Percentiles rank a stretch among this genome's conserved stretches.
These are phyloP conservation scores for Zoysia pacifica DNA, from an alignment of 176 grass and related monocot genomes.

Conservation along the genomic window DNA sequence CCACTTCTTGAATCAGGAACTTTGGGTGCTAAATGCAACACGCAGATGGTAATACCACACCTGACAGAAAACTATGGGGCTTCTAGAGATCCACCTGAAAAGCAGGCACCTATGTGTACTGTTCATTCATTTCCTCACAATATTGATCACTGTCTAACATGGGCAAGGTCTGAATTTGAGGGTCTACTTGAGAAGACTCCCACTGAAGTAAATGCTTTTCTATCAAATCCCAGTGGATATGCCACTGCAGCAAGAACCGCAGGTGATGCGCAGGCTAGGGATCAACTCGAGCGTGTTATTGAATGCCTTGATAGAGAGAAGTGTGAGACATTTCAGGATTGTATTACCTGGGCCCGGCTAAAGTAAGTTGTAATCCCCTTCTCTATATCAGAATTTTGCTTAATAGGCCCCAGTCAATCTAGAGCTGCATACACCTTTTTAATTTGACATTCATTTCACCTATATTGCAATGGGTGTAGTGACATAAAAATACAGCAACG, in stretches of 20 bases:
- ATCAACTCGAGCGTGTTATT: constrained; percentile 77
- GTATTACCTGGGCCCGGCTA: constrained; percentile 81
- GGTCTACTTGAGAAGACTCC: constrained; percentile 95
- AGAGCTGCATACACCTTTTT: background rate
- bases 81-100: constrained; percentile 96
- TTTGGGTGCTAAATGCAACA: constrained; percentile 93
- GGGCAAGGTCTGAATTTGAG: constrained; percentile 93
- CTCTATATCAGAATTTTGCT: background rate
- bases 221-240: constrained; percentile 72
- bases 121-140: constrained; percentile 97
- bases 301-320: constrained; percentile 79
- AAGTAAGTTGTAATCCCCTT: constrained; percentile 51
- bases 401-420: background rate
- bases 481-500: background rate
- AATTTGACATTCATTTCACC: constrained; percentile 1
- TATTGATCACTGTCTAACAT: constrained; percentile 91
- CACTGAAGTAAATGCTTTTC: constrained; percentile 80
- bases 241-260: constrained; percentile 61
- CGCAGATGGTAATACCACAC: constrained; percentile 94
- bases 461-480: background rate
- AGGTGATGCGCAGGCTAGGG: constrained; percentile 84
- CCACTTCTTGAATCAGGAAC: constrained; percentile 90
- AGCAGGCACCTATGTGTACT: constrained; percentile 94
- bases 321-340: constrained; percentile 89
- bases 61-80: constrained; percentile 94